Base-by-base conservation (phyloP, 179 eudicot genomes). In the Pouteria campechiana region DNA sequence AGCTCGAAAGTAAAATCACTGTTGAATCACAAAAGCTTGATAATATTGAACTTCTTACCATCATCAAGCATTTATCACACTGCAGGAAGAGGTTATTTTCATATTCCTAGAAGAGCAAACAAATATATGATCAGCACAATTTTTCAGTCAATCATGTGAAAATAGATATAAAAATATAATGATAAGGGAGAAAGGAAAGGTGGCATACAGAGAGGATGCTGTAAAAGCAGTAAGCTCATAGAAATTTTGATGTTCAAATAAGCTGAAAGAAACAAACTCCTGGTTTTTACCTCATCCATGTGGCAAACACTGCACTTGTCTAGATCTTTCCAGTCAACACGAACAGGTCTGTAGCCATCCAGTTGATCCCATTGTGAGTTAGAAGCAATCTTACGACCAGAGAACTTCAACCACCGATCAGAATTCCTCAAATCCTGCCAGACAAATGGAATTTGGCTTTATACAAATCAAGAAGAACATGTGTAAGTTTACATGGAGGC, bases 31-130 rank as follows among this genome's bases (percentile, higher is more conserved):
- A 29, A 3, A 20, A 36, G 6, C 12, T 21, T 37, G 20, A 40
- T 5, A 42, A 22, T 58, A 29, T 17, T 20, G 21, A 24, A 60
- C 35, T 32, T 61, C 69, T 75, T 55, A 90, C 98, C 98, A 90
- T 86, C 75, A 90, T 90, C 70, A 96, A 68, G 80, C 98, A 90
- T 58, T 90, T 90, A 59, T 90, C 96, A 49, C 98, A 90, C 82
- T 90, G 98, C 67, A 90, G 79, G 66, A 90, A 90, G 58, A 82
- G 54, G 57, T 90, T 87, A 60, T 79, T 82, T 67, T 70, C 94
- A 17, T 90, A 90, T 59, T 90, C 98, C 98, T 90, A 74, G 61
- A 52, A 18, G 25, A 20, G 57, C 34, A 39, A 42, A 17, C 24
- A 50, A 8, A 7, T 17, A 41, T 21, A 34, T 44, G 34, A 51